A percentile compares a stretch with the other conserved stretches of the same genome.
phyloP scores from a whole-genome alignment of 495 filamentous ascomycete genomes.

The Xylaria palmicola region DNA sequence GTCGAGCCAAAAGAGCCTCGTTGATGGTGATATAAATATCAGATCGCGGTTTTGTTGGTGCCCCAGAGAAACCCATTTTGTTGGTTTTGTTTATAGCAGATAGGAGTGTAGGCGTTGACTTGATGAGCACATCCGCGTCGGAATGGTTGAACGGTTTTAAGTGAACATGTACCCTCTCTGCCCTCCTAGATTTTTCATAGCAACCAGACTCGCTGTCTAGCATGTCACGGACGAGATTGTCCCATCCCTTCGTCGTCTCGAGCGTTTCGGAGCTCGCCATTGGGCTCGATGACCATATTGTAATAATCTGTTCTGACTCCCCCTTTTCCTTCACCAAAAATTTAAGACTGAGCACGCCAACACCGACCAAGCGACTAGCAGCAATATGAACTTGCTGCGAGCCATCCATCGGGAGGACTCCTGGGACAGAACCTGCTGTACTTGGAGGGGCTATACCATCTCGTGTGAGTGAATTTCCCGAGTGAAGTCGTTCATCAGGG shows the following conservation, averaged over 20 bases:
- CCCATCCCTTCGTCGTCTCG: conserved; percentile 68
- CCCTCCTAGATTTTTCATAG: conserved; percentile 66
- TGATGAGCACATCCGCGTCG: conserved; percentile 77
- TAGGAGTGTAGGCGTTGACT: conserved; percentile 82
- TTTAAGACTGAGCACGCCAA: conserved; percentile 80
- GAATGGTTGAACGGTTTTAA: conserved; percentile 70
- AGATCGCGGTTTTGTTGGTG: conserved; percentile 79
- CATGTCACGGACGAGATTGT: conserved; percentile 71
- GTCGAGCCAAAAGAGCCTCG: conserved; percentile 69
- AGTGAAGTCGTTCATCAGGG: conserved; percentile 38
- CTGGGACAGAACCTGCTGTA: conserved; percentile 52
- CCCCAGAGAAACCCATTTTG: conserved; percentile 94
- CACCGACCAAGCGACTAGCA: conserved; percentile 66
- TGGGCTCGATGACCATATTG: conserved; percentile 70
- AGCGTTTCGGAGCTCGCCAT: conserved; percentile 46
- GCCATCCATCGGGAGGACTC: conserved; percentile 46
- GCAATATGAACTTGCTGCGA: conserved; percentile 39
- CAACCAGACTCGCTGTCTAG: conserved; percentile 68
- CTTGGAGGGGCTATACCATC: conserved; percentile 52
- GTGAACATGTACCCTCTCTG: conserved; percentile 73
- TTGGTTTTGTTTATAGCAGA: conserved; percentile 75
- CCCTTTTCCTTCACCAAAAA: conserved; percentile 71
- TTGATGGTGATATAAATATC: conserved; percentile 92
- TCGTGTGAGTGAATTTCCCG: conserved; percentile 36
- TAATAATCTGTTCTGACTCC: conserved; percentile 73